These are phyloP conservation scores for Tetrapisispora iriomotensis DNA, from an alignment of 805 yeast species.

Conservation along the genomic window DNA sequence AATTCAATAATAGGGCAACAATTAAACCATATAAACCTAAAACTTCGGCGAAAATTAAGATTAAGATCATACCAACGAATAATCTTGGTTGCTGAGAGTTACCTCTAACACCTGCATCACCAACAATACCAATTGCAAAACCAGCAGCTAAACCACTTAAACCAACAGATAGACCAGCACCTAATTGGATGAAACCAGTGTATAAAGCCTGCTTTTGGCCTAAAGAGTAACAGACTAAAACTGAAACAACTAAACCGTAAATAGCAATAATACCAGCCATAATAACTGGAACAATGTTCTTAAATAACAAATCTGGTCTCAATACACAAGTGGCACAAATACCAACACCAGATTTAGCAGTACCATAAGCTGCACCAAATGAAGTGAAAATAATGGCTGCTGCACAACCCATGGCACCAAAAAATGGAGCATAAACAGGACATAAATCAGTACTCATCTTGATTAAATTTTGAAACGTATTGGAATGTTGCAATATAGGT, in stretches of 20 bases:
- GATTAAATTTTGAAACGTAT: background rate
- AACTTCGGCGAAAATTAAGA: constrained; percentile 97
- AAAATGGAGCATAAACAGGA: constrained; percentile 67
- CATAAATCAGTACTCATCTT: constrained; percentile 28
- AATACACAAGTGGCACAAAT: constrained; percentile 96
- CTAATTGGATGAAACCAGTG: constrained; percentile 96
- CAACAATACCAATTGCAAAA: constrained; percentile 97
- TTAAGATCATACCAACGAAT: constrained; percentile 96
- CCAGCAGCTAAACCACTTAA: constrained; percentile 97
- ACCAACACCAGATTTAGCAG: constrained; percentile 99
- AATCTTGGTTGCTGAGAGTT: constrained; percentile 97
- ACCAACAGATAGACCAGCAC: constrained; percentile 97
- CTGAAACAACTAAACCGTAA: constrained; percentile 94
- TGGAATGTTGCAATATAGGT: background rate
- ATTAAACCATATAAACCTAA: constrained; percentile 97
- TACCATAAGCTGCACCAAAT: constrained; percentile 98
- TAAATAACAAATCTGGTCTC: constrained; percentile 92
- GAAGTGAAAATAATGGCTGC: constrained; percentile 98
- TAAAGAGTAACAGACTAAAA: constrained; percentile 81
- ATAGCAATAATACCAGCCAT: constrained; percentile 99
- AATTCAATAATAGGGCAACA: constrained; percentile 95
- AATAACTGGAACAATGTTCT: constrained; percentile 91
- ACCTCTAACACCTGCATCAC: constrained; percentile 99
- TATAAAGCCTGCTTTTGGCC: constrained; percentile 86
- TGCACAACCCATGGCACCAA: constrained; percentile 99